Evolutionary conservation across 2,329 filamentous ascomycete genomes (phyloP).

Genomic region (Xylariaceae sp.): DNA sequence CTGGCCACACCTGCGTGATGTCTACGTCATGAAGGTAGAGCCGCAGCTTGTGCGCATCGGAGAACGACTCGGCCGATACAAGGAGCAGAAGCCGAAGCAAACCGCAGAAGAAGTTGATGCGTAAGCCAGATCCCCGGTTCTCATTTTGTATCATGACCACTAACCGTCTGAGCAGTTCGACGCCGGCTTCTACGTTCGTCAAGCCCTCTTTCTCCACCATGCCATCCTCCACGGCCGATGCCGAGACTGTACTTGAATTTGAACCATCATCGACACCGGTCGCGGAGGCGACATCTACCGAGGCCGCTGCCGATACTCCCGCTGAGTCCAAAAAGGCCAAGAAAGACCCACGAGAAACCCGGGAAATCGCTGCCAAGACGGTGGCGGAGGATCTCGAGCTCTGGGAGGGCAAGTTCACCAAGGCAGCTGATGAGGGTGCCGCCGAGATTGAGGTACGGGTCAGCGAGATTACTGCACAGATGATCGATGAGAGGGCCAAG

Average conservation of each 20-base stretch:
- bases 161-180: constrained; percentile 16
- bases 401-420: constrained; percentile 85
- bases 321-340: constrained; percentile 22
- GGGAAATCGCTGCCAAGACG: constrained; percentile 53
- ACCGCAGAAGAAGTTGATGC: constrained; percentile 23
- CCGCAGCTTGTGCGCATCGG: constrained; percentile 90
- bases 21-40: constrained; percentile 90
- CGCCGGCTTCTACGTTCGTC: constrained; percentile 30
- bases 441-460: constrained; percentile 64
- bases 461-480: constrained; percentile 46
- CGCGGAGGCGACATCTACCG: constrained; percentile 13
- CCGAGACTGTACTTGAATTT: constrained; percentile 16
- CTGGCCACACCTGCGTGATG: constrained; percentile 70
- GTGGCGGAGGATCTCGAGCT: constrained; percentile 71
- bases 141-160: background rate
- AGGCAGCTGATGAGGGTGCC: constrained; percentile 75
- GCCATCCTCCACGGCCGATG: constrained; percentile 17
- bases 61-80: constrained; percentile 75
- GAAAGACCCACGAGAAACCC: constrained; percentile 44
- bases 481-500: constrained; percentile 57
- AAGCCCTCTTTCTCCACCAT: constrained; percentile 24
- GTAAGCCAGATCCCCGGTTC: constrained; percentile 17
- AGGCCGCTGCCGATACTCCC: constrained; percentile 13
- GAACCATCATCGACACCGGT: constrained; percentile 8
- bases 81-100: constrained; percentile 35